A percentile compares a stretch with the other conserved stretches of the same genome.
These are phyloP conservation scores for slime mould (Dictyostelium discoideum) DNA, from an alignment of 78 protist species.

Conservation along the genomic window DNA sequence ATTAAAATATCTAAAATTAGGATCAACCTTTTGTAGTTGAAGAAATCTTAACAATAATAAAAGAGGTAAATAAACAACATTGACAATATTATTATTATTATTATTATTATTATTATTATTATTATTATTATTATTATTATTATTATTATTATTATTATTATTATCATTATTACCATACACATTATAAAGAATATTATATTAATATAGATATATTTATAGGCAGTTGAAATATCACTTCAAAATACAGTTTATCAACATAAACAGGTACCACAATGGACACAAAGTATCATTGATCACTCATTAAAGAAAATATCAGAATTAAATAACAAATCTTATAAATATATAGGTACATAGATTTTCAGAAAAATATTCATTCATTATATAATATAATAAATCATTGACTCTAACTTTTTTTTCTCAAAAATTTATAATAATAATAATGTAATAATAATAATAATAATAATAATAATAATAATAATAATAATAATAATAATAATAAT, in stretches of 20 bases:
- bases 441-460: no score
- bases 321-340: constrained; percentile 88
- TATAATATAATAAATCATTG: no score
- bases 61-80: constrained; percentile 6
- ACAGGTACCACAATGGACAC: constrained; percentile 89
- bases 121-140: no score
- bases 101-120: no score
- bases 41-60: constrained; percentile 44
- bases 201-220: not conserved
- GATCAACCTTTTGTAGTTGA: constrained; percentile 26
- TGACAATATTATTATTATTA: no score
- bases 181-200: no score
- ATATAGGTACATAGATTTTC: constrained; percentile 46
- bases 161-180: no score
- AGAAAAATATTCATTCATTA: not conserved
- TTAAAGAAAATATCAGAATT: constrained; percentile 79
- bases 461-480: no score
- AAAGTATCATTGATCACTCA: constrained; percentile 79
- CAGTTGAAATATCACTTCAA: constrained; percentile 47
- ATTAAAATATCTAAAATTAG: not conserved
- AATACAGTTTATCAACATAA: constrained; percentile 51
- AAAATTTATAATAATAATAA: no score
- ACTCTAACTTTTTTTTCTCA: no score
- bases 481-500: no score
- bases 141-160: no score